Base-by-base conservation (phyloP, 2,329 filamentous ascomycete genomes). In the Xylariaceae sp. region DNA sequence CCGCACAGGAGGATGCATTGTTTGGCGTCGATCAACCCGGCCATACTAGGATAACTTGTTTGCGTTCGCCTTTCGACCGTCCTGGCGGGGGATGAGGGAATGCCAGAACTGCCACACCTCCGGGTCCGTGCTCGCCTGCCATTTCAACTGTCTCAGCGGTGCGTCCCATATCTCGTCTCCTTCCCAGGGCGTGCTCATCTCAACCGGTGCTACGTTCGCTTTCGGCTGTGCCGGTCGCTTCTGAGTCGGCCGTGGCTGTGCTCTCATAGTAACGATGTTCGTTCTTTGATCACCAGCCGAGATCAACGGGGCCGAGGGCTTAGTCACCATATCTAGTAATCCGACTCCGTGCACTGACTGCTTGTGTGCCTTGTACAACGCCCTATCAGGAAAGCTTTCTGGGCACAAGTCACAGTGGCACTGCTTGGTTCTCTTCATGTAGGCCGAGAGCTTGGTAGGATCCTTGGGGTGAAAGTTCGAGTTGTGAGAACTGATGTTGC, bases 401-500 rank as follows among this genome's bases (percentile, higher is more conserved):
- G 8, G 41, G 10, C 55, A 58, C 11, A 11, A 2, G n/a, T 5
- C 5, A 7, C 56, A 58, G 23, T 30, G 23, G 23, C 23, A 30
- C 23, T 30, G 23, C 8, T 30, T 15, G 37, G 9, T 41, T 13
- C 37, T 41, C 51, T 10, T 56, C 10, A 50, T 7, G 11, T 56
- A 53, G 10, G 59, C 49, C 3, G 55, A 55, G 48, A 6, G 1
- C 41, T 55, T 55, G 41, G 1, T 13, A 15, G 41, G 55, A 23
- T 55, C 17, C 6, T 47, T 53, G 9, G 52, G 59, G 17, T 58
- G 59, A 34, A 53, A 9, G 4, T 61, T 56, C 1, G 56, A 47
- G 3, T 39, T 51, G 15, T 53, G 56, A 6, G 44, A 50, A n/a
- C 37, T n/a, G 37, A 58, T 58, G 1, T n/a, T 13, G 8, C 3